Evolutionary conservation across 441 rosid genomes (phyloP).

Genomic region (Arabidopsis hybrid): DNA sequence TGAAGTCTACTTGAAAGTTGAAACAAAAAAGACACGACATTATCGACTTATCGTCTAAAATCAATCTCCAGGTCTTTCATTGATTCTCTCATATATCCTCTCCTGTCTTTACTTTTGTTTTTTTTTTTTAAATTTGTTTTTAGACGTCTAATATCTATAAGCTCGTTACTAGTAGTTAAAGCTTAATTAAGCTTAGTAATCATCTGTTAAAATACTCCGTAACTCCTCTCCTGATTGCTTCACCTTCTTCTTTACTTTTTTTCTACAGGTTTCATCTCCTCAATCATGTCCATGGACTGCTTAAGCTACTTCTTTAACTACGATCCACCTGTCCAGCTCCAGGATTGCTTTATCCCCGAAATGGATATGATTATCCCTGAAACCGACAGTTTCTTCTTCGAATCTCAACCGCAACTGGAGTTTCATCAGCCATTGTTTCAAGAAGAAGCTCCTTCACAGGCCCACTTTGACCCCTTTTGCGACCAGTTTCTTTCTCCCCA

Average conservation of each 20-base stretch:
- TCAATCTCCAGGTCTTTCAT: slow-evolving; percentile 40
- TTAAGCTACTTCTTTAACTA: slow-evolving; percentile 50
- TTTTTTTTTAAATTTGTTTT: background rate
- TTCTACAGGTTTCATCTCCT: slow-evolving; percentile 40
- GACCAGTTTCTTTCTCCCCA: slow-evolving; percentile 39
- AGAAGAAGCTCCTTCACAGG: slow-evolving; percentile 37
- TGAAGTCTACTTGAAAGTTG: slow-evolving; percentile 30
- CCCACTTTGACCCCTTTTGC: slow-evolving; percentile 18
- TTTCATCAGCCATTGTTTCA: slow-evolving; percentile 39
- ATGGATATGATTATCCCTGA: slow-evolving; percentile 37
- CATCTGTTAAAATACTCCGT: background rate
- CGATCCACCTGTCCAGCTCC: slow-evolving; percentile 48
- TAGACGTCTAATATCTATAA: background rate
- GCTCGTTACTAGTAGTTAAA: slow-evolving; percentile 31
- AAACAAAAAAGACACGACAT: slow-evolving; percentile 38
- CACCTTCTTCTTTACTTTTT: slow-evolving; percentile 13
- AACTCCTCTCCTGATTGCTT: slow-evolving; percentile 20
- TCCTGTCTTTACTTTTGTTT: slow-evolving; percentile 35
- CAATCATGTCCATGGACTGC: slow-evolving; percentile 43
- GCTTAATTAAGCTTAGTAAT: background rate
- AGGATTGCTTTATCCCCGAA: slow-evolving; percentile 42
- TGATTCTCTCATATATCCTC: slow-evolving; percentile 39
- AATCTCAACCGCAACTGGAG: slow-evolving; percentile 33
- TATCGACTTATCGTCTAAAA: slow-evolving; percentile 14
- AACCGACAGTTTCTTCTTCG: slow-evolving; percentile 30